A percentile compares a stretch with the other conserved stretches of the same genome.
phyloP scores from a whole-genome alignment of 306 rosid genomes.

The Sesbania bispinosa region DNA sequence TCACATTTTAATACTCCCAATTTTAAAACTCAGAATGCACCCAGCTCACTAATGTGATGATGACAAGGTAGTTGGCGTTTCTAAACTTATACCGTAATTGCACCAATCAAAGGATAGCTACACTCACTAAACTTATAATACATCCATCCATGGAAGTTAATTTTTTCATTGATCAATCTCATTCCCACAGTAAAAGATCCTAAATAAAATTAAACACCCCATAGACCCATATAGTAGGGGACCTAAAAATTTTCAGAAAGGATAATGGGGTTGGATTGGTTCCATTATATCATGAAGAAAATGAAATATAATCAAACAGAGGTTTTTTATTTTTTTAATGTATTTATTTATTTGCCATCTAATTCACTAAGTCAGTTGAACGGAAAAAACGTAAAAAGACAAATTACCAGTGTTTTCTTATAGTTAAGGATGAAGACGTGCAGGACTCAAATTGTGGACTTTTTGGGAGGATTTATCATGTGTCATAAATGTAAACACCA shows the following conservation, averaged over 20 bases:
- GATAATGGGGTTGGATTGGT: slow-evolving; percentile 18
- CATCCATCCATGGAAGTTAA: slow-evolving; percentile 6
- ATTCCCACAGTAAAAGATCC: slow-evolving; percentile 28
- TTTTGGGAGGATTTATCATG: slow-evolving; percentile 35
- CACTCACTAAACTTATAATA: slow-evolving; percentile 1
- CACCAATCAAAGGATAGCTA: slow-evolving; percentile 32
- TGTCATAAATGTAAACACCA: slow-evolving; percentile 39
- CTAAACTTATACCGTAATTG: slow-evolving; percentile 32
- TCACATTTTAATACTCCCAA: slow-evolving; percentile 1
- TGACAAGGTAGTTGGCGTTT: slow-evolving; percentile 43
- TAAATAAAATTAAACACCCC: slow-evolving; percentile 28
- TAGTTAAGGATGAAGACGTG: slow-evolving; percentile 48
- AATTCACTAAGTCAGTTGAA: neutral
- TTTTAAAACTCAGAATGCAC: slow-evolving; percentile 10
- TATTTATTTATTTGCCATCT: slow-evolving; percentile 22
- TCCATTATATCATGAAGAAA: slow-evolving; percentile 19
- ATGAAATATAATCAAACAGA: slow-evolving; percentile 22
- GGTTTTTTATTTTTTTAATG: neutral
- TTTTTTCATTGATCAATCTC: slow-evolving; percentile 25
- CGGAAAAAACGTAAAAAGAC: slow-evolving; percentile 10
- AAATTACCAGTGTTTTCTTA: slow-evolving; percentile 20
- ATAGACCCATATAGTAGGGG: neutral
- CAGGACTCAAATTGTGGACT: slow-evolving; percentile 52
- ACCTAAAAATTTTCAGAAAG: slow-evolving; percentile 10
- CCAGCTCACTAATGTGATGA: slow-evolving; percentile 13